Evolutionary conservation across 257 asterid genomes (phyloP), one percentile per base, ranked within the genome.

Genomic region (Eustoma russellianum): DNA sequence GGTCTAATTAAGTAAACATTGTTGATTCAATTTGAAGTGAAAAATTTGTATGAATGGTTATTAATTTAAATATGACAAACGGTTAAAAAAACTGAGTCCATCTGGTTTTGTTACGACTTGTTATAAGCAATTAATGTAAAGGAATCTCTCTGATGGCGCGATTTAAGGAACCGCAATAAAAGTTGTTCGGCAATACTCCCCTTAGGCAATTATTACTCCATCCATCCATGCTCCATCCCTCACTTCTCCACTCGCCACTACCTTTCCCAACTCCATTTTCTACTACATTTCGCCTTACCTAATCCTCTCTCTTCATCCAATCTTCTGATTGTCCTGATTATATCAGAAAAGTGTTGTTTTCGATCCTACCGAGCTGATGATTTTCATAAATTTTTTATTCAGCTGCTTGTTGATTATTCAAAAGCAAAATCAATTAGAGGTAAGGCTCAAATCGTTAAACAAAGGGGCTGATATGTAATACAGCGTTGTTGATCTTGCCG

Each of bases 91-190:
- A 24, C 3, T 24, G 30, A 24, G 3, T 24, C 30, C 30, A 24
- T 24, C 30, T 24, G 30, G 30, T 24, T 4, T 24, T 4, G 30
- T 24, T 24, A 24, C 30, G 3, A 24, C 30, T 24, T 24, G 3
- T 24, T 24, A 1, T 3, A 19, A 24, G 30, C 61, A 61, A 57
- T 66, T 57, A 71, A 71, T 58, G 56, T 56, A 66, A 50, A 48
- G 61, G 66, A 57, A 65, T 57, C 68, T 55, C 50, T 33, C 28
- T 43, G 72, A 65, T 66, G 80, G 77, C 88, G 82, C 72, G 75
- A 75, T 71, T 83, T 69, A 69, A 62, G 69, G 70, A 41, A 40
- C 34, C 17, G 66, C 70, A 71, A 53, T 66, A 66, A 59, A 71
- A 66, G 70, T 63, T 66, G 55, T 50, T 48, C 50, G 7, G 48